Conservation (phyloP, 179 eudicot genomes). For the Beta corolliflora region DNA sequence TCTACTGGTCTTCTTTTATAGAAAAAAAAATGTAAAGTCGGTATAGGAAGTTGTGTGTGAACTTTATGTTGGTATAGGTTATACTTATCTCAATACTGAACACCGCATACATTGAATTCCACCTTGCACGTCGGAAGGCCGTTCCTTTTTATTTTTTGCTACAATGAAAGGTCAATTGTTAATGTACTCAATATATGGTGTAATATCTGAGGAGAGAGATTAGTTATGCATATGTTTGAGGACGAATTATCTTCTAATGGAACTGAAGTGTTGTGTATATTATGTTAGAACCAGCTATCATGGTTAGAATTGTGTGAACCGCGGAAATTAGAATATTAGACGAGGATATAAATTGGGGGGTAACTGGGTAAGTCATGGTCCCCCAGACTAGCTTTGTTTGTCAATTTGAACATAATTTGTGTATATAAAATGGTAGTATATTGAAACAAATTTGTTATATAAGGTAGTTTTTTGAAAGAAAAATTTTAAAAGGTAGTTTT, state of each 20-base stretch:
- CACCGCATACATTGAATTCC: slow-evolving; percentile 6
- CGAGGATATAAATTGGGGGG: background rate
- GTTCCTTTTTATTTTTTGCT: background rate
- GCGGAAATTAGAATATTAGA: background rate
- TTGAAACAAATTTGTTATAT: too few species aligned
- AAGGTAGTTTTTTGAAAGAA: too few species aligned
- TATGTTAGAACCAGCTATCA: background rate
- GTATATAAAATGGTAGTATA: too few species aligned
- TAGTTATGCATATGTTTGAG: background rate
- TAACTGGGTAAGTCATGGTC: too few species aligned
- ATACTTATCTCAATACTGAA: background rate
- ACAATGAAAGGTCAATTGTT: background rate
- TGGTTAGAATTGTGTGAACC: slow-evolving; percentile 3
- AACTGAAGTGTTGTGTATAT: background rate
- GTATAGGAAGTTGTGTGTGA: slow-evolving; percentile 32
- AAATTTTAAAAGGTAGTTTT: too few species aligned
- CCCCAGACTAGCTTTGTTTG: too few species aligned
- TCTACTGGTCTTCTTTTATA: background rate
- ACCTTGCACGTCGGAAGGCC: background rate
- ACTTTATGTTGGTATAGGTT: slow-evolving; percentile 25
- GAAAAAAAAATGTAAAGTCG: slow-evolving; percentile 24
- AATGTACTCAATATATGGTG: background rate
- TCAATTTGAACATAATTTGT: too few species aligned
- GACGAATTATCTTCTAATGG: background rate
- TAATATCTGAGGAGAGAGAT: background rate